Conservation (phyloP, 179 eudicot genomes). For the Drosera spatulata region DNA sequence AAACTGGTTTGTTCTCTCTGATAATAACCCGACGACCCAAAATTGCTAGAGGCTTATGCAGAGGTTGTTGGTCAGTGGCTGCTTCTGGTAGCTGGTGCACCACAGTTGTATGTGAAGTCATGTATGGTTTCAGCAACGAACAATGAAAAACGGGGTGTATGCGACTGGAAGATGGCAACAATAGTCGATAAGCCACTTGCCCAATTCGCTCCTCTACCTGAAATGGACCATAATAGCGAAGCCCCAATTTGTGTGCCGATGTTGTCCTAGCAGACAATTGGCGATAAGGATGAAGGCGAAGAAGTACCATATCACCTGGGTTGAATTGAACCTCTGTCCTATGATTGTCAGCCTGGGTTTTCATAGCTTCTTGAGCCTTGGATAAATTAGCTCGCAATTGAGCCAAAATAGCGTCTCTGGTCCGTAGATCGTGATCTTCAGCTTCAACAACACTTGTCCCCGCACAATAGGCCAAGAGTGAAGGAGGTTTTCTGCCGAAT, state of each 20-base stretch:
- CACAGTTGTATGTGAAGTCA: too few species aligned
- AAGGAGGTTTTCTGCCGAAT: too few species aligned
- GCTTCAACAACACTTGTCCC: too few species aligned
- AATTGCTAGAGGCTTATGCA: too few species aligned
- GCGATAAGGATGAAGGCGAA: not conserved
- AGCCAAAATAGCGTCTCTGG: too few species aligned
- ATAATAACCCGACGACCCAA: too few species aligned
- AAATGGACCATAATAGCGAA: not conserved
- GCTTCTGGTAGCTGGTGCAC: too few species aligned
- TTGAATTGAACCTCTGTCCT: not conserved
- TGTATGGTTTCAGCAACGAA: not conserved
- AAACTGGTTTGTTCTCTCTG: too few species aligned
- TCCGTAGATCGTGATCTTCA: too few species aligned
- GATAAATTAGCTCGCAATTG: too few species aligned
- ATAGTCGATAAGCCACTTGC: not conserved
- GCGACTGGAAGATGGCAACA: not conserved
- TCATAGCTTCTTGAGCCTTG: not conserved
- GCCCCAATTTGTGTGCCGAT: not conserved
- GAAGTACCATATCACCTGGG: not conserved
- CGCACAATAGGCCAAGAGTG: too few species aligned
- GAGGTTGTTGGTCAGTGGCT: too few species aligned
- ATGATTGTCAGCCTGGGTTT: not conserved
- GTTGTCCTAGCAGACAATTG: not conserved
- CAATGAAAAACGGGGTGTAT: not conserved
- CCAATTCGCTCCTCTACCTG: not conserved